Percentiles rank a stretch among this genome's conserved stretches.
Evolutionary conservation across 2,329 filamentous ascomycete species (phyloP).

Genomic region (Alternaria ventricosa): DNA sequence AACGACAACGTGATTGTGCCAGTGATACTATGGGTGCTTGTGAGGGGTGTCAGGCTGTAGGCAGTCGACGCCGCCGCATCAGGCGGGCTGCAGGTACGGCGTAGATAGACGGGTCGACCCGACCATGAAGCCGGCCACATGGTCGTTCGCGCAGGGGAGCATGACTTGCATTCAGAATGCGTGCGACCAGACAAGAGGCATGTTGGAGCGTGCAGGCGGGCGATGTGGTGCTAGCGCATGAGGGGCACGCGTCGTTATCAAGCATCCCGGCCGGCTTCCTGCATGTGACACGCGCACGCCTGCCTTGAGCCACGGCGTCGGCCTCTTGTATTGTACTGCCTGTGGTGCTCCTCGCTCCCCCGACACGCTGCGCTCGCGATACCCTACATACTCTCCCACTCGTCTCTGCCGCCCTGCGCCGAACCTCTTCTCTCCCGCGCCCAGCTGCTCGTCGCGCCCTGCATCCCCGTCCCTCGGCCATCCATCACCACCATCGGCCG

Average conservation of each 20-base stretch:
- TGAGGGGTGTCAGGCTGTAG: conserved; percentile 70
- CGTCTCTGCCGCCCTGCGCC: neutral
- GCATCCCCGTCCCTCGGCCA: conserved; percentile 5
- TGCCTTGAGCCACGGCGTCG: neutral
- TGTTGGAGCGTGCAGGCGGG: neutral
- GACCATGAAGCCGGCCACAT: neutral
- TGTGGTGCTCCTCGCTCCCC: neutral
- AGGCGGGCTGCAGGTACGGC: conserved; percentile 14
- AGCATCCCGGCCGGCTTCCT: neutral
- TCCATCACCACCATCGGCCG: conserved; percentile 11
- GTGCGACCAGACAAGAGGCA: neutral
- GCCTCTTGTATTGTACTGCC: conserved; percentile 1
- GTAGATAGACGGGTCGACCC: neutral
- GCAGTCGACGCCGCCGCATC: neutral
- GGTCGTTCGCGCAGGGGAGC: neutral
- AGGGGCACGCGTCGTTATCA: neutral
- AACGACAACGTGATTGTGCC: conserved; percentile 99
- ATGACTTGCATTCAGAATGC: conserved; percentile 2
- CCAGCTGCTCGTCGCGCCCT: neutral
- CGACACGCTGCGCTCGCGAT: neutral
- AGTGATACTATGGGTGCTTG: conserved; percentile 88
- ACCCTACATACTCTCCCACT: neutral
- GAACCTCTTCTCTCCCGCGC: neutral
- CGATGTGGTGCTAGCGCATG: neutral
- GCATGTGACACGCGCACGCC: neutral